Conservation (phyloP, 257 asterid genomes). For the Linderniella brevidens region DNA sequence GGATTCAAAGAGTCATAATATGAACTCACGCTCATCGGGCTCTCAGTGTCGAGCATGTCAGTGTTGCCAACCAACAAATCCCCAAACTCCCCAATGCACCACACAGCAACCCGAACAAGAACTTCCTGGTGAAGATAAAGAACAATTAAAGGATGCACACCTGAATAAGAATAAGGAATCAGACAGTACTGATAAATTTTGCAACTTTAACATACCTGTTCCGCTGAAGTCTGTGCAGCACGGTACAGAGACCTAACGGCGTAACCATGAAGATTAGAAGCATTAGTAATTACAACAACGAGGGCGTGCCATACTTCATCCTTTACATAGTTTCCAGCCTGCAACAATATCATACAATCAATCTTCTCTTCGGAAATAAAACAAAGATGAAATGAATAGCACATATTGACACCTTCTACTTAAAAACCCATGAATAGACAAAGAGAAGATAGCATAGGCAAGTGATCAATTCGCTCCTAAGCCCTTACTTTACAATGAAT, state of each 20-base stretch:
- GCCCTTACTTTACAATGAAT: no score
- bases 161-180: not conserved
- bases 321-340: constrained; percentile 93
- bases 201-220: constrained; percentile 42
- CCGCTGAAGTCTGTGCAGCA: constrained; percentile 54
- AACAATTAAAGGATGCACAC: constrained; percentile 5
- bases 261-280: constrained; percentile 84
- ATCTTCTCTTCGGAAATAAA: constrained; percentile 9
- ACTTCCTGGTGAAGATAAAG: constrained; percentile 47
- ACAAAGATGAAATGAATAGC: constrained; percentile 1
- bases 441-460: no score
- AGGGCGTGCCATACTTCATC: constrained; percentile 98
- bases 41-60: constrained; percentile 70
- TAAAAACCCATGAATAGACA: not conserved
- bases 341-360: constrained; percentile 18
- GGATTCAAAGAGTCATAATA: constrained; percentile 1
- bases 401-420: not conserved
- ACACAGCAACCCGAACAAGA: constrained; percentile 88
- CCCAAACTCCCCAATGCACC: constrained; percentile 99
- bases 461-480: no score
- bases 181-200: not conserved
- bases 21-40: constrained; percentile 64
- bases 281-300: constrained; percentile 76
- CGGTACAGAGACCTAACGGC: constrained; percentile 68
- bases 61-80: constrained; percentile 62